Base-by-base conservation (phyloP, 371 early-diverging fungal genomes). In the Mortierella sp. region DNA sequence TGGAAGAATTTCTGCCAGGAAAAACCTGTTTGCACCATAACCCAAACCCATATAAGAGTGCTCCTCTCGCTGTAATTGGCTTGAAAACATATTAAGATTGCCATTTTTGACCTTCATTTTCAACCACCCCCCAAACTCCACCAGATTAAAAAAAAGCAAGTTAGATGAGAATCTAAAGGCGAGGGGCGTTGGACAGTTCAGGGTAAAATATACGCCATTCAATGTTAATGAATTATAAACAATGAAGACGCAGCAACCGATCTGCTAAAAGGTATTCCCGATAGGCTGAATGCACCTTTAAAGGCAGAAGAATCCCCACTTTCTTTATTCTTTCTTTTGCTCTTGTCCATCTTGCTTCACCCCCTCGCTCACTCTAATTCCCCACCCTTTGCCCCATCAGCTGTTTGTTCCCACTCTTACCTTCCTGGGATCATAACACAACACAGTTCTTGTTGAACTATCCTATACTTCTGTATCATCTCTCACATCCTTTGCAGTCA, bases 221-320 rank as follows among this genome's bases (percentile, higher is more conserved):
- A n/a, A n/a, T n/a, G n/a, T n/a, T n/a, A n/a, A n/a, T n/a, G n/a
- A n/a, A n/a, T n/a, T n/a, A n/a, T n/a, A n/a, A n/a, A n/a, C n/a
- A n/a, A n/a, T n/a, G n/a, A n/a, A n/a, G n/a, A n/a, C 37, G 40
- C 13, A 37, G 5, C 40, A 37, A 37, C n/a, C n/a, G 40, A 40
- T 10, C 58, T 58, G 58, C 58, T 7, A 34, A 58, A 58, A 58
- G 58, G 58, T 58, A 58, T 35, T 58, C 58, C 58, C 58, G 58
- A 58, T 13, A 17, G n/a, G n/a, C n/a, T n/a, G n/a, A n/a, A n/a
- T n/a, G n/a, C n/a, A n/a, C n/a, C n/a, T n/a, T n/a, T n/a, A n/a
- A n/a, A n/a, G n/a, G n/a, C n/a, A n/a, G n/a, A n/a, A n/a, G n/a
- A n/a, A n/a, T n/a, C n/a, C n/a, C n/a, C n/a, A n/a, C n/a, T n/a